Evolutionary conservation across 2,329 filamentous ascomycete genomes (phyloP).

Genomic region (Colletotrichum phormii): DNA sequence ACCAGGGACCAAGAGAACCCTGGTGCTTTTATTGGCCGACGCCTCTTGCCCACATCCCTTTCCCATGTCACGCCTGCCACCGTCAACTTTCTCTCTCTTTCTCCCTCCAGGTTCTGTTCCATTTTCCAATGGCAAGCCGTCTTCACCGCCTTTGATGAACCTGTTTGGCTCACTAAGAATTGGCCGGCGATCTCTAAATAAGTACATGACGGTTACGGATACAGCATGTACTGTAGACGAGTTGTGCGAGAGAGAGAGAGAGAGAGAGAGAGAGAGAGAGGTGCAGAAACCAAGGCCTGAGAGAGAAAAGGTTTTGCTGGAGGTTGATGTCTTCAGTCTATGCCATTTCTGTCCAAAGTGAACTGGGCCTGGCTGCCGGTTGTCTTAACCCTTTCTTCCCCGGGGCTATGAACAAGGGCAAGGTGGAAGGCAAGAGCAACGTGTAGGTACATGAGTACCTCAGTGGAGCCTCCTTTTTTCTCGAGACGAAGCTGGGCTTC

Average conservation of each 20-base stretch:
- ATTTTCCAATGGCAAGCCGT: not conserved
- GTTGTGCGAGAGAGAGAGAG: not conserved
- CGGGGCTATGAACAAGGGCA: slow-evolving; percentile 8
- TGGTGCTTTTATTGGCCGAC: slow-evolving; percentile 9
- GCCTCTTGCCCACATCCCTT: slow-evolving; percentile 27
- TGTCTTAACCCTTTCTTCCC: not conserved
- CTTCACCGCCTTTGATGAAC: slow-evolving; percentile 31
- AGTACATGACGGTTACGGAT: not conserved
- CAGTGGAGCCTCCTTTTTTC: slow-evolving; percentile 5
- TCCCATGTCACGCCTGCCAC: not conserved
- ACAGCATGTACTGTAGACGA: not conserved
- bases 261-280: not conserved
- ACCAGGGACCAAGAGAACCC: slow-evolving; percentile 8
- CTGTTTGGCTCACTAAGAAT: not conserved
- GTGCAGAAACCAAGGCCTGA: no score
- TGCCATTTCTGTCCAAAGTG: not conserved
- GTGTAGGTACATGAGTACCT: not conserved
- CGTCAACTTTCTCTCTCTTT: not conserved
- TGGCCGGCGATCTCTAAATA: not conserved
- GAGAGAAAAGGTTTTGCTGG: no score
- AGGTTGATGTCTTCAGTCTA: not conserved
- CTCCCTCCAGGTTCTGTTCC: not conserved
- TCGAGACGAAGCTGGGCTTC: not conserved
- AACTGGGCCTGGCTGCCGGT: slow-evolving; percentile 3
- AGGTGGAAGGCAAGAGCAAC: not conserved